phyloP scores from a whole-genome alignment of 805 yeast species.

The Schizosaccharomyces octosporus region DNA sequence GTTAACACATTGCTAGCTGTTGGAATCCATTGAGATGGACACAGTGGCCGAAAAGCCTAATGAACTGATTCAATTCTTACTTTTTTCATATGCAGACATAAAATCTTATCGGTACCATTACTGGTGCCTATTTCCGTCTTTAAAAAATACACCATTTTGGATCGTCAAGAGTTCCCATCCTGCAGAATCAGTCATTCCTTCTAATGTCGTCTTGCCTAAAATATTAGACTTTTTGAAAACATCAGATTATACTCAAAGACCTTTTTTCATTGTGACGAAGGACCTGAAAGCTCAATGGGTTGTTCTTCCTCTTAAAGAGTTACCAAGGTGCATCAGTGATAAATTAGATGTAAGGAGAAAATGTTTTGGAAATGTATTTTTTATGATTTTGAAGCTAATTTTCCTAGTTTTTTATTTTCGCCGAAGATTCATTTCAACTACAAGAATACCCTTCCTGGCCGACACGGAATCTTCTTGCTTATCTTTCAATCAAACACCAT shows the following conservation, averaged over 20 bases:
- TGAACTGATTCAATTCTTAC: conserved; percentile 4
- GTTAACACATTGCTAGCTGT: neutral
- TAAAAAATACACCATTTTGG: neutral
- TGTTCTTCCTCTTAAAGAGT: neutral
- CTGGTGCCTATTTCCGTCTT: conserved; percentile 66
- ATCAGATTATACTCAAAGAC: neutral
- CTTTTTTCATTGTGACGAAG: neutral
- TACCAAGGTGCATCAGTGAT: neutral
- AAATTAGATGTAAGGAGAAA: neutral
- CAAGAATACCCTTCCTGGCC: conserved; percentile 22
- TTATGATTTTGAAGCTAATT: neutral
- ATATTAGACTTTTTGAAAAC: neutral
- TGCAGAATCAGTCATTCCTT: neutral
- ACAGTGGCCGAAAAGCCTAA: neutral
- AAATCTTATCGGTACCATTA: conserved; percentile 70
- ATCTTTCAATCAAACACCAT: neutral
- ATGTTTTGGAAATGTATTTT: neutral
- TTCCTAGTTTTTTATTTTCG: neutral
- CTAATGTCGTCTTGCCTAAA: neutral
- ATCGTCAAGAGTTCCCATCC: neutral
- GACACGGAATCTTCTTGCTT: conserved; percentile 23
- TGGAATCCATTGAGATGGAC: neutral
- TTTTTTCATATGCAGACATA: conserved; percentile 62
- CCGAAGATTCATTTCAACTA: neutral
- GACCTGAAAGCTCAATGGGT: neutral